Conservation (phyloP, 345 rosid species). For the Clausena lansium region DNA sequence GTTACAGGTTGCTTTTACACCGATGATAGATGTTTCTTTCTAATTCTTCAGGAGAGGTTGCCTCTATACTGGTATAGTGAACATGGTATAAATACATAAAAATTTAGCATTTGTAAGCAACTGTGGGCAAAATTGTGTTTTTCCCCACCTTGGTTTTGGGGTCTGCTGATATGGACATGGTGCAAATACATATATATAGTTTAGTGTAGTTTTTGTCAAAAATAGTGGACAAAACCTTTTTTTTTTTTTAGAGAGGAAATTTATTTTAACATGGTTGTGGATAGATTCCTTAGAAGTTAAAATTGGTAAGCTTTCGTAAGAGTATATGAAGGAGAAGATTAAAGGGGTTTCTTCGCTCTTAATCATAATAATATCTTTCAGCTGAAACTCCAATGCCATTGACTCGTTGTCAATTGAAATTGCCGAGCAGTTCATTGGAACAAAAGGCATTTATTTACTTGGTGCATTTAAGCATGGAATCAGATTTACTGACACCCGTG, state of each 20-base stretch:
- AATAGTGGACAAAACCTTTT: background rate
- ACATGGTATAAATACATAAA: conserved; percentile 4
- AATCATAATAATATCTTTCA: background rate
- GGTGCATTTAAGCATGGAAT: background rate
- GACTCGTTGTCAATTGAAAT: background rate
- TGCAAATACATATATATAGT: background rate
- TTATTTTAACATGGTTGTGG: background rate
- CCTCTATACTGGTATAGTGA: conserved; percentile 10
- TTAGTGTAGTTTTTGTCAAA: conserved; percentile 3
- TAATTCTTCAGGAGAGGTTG: background rate
- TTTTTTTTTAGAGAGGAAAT: background rate
- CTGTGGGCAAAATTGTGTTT: background rate
- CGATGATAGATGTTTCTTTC: conserved; percentile 25
- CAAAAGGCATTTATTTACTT: background rate
- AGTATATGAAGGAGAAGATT: background rate
- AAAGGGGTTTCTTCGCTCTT: background rate
- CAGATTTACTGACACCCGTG: background rate
- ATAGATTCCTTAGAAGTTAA: background rate
- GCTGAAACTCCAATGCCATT: background rate
- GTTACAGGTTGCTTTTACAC: conserved; percentile 63
- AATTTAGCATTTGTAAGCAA: conserved; percentile 6
- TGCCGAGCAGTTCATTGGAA: background rate
- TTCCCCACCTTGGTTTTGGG: background rate
- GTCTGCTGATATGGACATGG: background rate
- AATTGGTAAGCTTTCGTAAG: background rate